Evolutionary conservation across 1,284 basidiomycete genomes (phyloP).

Genomic region (Cystobasidium sp.): DNA sequence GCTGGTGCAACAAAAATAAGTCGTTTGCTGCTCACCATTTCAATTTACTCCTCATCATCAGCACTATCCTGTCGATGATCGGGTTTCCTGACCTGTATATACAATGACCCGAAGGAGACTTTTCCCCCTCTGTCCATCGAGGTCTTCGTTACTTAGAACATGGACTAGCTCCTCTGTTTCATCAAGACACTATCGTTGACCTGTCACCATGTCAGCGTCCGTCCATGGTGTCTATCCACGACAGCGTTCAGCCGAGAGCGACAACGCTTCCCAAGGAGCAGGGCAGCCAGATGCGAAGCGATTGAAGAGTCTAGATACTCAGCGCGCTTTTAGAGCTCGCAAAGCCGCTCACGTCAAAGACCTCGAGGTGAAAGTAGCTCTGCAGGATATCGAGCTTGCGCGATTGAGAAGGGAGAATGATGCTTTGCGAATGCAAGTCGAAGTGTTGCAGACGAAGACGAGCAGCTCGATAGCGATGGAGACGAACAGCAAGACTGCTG

Average conservation of each 20-base stretch:
- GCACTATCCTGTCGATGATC: too few relatives aligned
- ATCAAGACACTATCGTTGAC: background rate
- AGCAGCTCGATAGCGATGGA: too few relatives aligned
- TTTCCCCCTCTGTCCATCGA: too few relatives aligned
- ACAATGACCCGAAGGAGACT: too few relatives aligned
- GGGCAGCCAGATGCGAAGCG: constrained; percentile 16
- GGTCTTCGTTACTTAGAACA: too few relatives aligned
- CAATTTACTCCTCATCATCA: too few relatives aligned
- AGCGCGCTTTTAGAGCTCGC: constrained; percentile 27
- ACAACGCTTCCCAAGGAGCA: background rate
- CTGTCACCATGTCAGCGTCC: background rate
- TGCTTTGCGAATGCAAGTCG: background rate
- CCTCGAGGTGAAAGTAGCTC: constrained; percentile 21
- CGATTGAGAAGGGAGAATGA: constrained; percentile 30
- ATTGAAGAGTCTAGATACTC: constrained; percentile 8
- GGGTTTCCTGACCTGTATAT: too few relatives aligned
- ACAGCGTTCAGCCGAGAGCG: background rate
- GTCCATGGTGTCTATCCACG: background rate
- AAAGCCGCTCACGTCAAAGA: constrained; percentile 31
- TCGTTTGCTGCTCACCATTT: too few relatives aligned
- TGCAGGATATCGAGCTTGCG: constrained; percentile 26
- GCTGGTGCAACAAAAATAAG: too few relatives aligned
- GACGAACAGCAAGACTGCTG: too few relatives aligned
- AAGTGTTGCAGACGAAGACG: background rate
- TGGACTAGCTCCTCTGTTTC: too few relatives aligned